Base-by-base conservation (phyloP, 2,329 filamentous ascomycete genomes). In the Trichoderma endophyticum region DNA sequence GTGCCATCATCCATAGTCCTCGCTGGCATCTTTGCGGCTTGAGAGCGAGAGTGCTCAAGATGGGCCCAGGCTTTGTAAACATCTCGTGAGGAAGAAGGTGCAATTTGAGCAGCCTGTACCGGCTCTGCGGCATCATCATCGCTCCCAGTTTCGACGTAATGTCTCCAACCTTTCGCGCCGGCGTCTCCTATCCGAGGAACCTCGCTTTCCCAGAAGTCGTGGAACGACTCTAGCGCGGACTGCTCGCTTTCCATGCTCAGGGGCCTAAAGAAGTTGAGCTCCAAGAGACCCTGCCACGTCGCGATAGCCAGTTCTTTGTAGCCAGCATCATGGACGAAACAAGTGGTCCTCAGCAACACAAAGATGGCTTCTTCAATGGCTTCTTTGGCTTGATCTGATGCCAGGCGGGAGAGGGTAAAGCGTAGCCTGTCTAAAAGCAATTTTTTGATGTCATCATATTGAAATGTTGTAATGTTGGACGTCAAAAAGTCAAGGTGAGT, bases 201-300 rank as follows among this genome's bases (percentile, higher is more conserved):
- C 78, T 98, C 95, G 71, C 90, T 93, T 72, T 97, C 94, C 96
- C 96, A 98, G 74, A 96, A 97, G 3, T 90, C 86, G 62, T 88
- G 84, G 73, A 97, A 92, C 0, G 78, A 77, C 3, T 81, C 78
- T 12, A 84, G 54, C 0, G 75, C 72, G n/a, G 74, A 75, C 12
- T 76, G 69, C 2, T 76, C 74, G 54, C 77, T 61, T n/a, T 76
- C 70, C 3, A 82, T 65, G 6, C 78, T 54, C 5, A 62, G n/a
- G 8, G 92, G 90, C 3, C 84, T 84, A 61, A 89, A 89, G 72
- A 94, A 87, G 21, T 88, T 89, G 67, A 92, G 84, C 77, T 98
- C 95, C 0, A 98, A 81, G 1, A 92, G 77, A 6, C 90, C 92
- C 81, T 98, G 95, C 94, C 95, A 98, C 6, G 92, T 86, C 11